Evolutionary conservation across 176 grass and related monocot genomes (phyloP).

Genomic region (Carex kokanica): DNA sequence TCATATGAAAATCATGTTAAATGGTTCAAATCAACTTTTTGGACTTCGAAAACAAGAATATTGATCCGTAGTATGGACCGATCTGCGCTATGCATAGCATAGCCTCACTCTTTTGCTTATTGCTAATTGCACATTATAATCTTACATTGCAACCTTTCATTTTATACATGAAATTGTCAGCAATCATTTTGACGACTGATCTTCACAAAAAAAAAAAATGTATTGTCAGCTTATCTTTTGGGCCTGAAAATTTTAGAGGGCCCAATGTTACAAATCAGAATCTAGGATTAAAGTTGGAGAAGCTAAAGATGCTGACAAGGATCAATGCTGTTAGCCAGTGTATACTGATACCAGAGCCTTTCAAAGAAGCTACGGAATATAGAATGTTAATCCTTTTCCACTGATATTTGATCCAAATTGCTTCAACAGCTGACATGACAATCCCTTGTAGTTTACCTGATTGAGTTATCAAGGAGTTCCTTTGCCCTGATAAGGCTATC

Average conservation of each 20-base stretch:
- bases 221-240: neutral
- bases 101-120: neutral
- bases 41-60: no score
- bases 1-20: no score
- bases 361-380: neutral
- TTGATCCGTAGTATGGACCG: no score
- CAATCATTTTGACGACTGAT: neutral
- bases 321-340: neutral
- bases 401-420: neutral
- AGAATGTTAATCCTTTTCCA: neutral
- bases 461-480: constrained; percentile 53
- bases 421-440: neutral
- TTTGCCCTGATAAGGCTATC: constrained; percentile 48
- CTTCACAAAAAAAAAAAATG: neutral
- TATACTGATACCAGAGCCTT: neutral
- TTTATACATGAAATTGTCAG: neutral
- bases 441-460: constrained; percentile 47
- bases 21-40: no score
- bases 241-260: neutral
- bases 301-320: neutral
- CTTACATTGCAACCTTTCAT: neutral
- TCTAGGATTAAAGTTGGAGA: neutral
- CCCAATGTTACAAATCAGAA: neutral
- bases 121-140: neutral
- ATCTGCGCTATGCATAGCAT: no score